Conservation (phyloP, 805 yeast genomes). For the Metschnikowia amazonensis region DNA sequence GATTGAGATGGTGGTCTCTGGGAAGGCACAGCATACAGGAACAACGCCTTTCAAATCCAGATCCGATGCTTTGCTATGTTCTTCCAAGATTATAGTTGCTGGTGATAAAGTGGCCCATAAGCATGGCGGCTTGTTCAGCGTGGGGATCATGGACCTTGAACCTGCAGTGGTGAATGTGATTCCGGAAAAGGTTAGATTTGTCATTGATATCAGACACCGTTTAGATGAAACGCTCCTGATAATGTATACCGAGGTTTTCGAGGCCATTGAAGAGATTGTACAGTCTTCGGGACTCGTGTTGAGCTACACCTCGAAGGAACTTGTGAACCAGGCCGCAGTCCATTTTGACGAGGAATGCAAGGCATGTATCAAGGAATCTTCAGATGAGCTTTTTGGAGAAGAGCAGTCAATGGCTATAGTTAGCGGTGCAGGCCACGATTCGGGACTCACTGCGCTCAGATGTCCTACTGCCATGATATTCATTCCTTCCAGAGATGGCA, state of each 20-base stretch:
- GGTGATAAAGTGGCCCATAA: conserved; percentile 53
- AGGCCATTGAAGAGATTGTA: conserved; percentile 35
- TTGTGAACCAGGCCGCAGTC: conserved; percentile 53
- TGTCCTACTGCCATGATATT: conserved; percentile 74
- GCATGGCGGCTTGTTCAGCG: conserved; percentile 52
- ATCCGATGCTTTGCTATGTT: conserved; percentile 57
- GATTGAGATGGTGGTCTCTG: conserved; percentile 54
- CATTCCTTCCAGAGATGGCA: conserved; percentile 64
- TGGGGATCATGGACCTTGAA: conserved; percentile 53
- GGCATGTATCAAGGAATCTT: conserved; percentile 49
- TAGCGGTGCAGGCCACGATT: conserved; percentile 76
- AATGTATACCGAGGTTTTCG: conserved; percentile 38
- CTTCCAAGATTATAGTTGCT: conserved; percentile 52
- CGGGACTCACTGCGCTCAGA: conserved; percentile 52
- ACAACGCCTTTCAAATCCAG: conserved; percentile 64
- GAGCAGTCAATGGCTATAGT: conserved; percentile 44
- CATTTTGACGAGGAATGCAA: conserved; percentile 52
- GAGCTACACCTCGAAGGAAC: conserved; percentile 38
- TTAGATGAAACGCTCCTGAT: conserved; percentile 39
- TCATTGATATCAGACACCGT: conserved; percentile 58
- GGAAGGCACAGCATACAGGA: conserved; percentile 71
- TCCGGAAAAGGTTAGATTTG: conserved; percentile 57
- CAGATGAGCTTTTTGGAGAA: conserved; percentile 46
- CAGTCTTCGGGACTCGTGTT: conserved; percentile 29
- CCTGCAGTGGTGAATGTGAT: conserved; percentile 68